These are phyloP conservation scores for Solanum dulcamara DNA, from an alignment of 257 asterid species.

Conservation along the genomic window DNA sequence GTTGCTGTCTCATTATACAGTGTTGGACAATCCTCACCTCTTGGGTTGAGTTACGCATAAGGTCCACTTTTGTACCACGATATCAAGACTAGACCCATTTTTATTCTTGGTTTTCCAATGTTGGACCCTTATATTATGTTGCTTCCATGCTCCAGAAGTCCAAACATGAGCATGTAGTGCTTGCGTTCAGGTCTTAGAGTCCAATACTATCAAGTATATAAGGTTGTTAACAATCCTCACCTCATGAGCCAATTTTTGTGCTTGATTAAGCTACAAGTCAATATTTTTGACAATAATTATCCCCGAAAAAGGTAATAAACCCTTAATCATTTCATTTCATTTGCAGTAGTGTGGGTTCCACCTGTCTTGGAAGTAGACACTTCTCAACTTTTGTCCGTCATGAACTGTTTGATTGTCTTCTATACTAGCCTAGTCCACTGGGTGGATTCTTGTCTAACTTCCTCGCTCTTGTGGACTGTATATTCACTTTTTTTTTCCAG, in stretches of 20 bases:
- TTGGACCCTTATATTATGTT: background rate
- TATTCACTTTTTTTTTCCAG: background rate
- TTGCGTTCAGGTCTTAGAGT: background rate
- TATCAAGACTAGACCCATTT: background rate
- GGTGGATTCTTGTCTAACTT: background rate
- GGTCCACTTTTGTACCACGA: background rate
- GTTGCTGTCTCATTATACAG: background rate
- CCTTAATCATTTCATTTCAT: background rate
- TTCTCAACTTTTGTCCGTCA: background rate
- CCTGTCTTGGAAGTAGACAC: background rate
- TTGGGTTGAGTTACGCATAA: background rate
- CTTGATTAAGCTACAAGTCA: background rate
- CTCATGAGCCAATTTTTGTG: background rate
- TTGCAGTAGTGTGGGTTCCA: background rate
- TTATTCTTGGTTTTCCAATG: background rate
- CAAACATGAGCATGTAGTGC: background rate
- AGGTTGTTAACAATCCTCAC: background rate
- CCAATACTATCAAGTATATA: background rate
- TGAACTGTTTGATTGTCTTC: background rate
- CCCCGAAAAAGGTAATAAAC: background rate
- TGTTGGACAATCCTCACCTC: conserved; percentile 2
- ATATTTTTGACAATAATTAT: background rate
- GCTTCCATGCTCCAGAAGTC: background rate
- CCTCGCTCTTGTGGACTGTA: background rate
- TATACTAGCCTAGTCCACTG: background rate